These are phyloP conservation scores for Massarina eburnea DNA, from an alignment of 2,329 filamentous ascomycete genomes.

Conservation along the genomic window DNA sequence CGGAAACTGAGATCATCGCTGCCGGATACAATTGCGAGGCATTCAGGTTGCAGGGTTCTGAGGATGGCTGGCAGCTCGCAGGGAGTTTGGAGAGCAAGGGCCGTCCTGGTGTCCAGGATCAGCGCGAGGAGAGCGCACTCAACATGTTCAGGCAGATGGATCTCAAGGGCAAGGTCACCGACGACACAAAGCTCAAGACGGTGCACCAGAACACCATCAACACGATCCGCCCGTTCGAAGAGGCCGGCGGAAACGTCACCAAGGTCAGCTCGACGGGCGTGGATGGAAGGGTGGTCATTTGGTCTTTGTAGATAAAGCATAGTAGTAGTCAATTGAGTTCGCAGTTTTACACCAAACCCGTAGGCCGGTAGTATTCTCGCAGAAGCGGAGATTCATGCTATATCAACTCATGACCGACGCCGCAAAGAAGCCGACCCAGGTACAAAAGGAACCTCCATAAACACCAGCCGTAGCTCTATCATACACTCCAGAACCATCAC, in stretches of 20 bases:
- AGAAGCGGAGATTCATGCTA: too few species aligned
- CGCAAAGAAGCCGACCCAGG: too few species aligned
- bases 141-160: conserved; percentile 99
- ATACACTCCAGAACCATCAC: too few species aligned
- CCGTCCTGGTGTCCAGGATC: conserved; percentile 59
- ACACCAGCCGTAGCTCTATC: too few species aligned
- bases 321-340: too few species aligned
- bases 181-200: conserved; percentile 92
- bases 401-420: too few species aligned
- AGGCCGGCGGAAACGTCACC: conserved; percentile 62
- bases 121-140: conserved; percentile 85
- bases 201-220: conserved; percentile 96
- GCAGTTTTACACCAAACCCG: too few species aligned
- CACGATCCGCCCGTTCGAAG: conserved; percentile 76
- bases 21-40: conserved; percentile 89
- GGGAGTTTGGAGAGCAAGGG: conserved; percentile 79
- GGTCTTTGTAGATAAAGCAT: conserved; percentile 42
- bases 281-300: conserved; percentile 52
- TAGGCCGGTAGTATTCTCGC: too few species aligned
- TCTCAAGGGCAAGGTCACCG: conserved; percentile 86
- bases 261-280: conserved; percentile 73
- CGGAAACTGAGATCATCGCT: conserved; percentile 89
- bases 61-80: conserved; percentile 78
- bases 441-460: too few species aligned
- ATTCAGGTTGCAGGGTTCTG: conserved; percentile 80